These are phyloP conservation scores for Phytomonas serpens DNA, from an alignment of 208 protist genomes.

Conservation along the genomic window DNA sequence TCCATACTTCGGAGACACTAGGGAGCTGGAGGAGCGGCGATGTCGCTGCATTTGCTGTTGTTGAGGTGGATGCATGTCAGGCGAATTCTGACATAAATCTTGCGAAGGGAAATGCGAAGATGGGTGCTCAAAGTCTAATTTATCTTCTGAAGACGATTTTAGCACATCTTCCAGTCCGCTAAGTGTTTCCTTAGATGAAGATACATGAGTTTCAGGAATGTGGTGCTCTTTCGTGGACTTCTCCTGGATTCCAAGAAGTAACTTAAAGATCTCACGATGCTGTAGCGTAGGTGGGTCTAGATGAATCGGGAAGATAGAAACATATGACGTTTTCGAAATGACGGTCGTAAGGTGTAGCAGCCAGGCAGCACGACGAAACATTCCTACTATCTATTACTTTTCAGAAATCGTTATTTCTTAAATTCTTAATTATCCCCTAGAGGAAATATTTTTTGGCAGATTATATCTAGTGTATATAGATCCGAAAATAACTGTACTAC, in stretches of 20 bases:
- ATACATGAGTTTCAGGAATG: not conserved
- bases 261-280: conserved; percentile 71
- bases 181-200: not conserved
- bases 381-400: conserved; percentile 4
- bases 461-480: not conserved
- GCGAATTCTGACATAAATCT: not conserved
- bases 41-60: not conserved
- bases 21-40: not conserved
- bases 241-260: conserved; percentile 53
- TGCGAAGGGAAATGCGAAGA: not conserved
- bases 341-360: conserved; percentile 17
- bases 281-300: conserved; percentile 82
- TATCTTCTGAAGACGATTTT: not conserved
- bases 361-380: conserved; percentile 17
- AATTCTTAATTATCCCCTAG: not conserved
- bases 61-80: not conserved
- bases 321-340: conserved; percentile 37
- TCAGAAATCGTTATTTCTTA: not conserved
- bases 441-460: not conserved
- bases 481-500: conserved; percentile 1
- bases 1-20: conserved; percentile 18
- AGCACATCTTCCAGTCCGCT: not conserved
- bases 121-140: not conserved
- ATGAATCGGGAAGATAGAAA: conserved; percentile 82
- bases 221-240: not conserved